These are phyloP conservation scores for Tuber umbilicatum DNA, from an alignment of 495 filamentous ascomycete species.

Conservation along the genomic window DNA sequence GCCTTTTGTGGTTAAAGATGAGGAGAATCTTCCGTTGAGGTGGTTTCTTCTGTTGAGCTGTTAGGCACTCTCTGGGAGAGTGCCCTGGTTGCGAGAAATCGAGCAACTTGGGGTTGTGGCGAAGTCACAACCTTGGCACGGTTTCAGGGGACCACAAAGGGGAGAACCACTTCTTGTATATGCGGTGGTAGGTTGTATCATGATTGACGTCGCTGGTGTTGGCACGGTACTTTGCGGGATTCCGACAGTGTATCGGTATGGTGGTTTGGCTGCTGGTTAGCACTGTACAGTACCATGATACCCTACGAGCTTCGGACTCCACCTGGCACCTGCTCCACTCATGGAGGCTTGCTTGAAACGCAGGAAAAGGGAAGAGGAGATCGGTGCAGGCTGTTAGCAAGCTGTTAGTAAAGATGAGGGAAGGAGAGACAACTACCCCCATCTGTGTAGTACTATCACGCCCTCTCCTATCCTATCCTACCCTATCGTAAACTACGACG, in stretches of 20 bases:
- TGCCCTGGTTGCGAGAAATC: too few species aligned
- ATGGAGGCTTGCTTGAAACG: neutral
- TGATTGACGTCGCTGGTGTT: neutral
- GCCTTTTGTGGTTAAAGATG: too few species aligned
- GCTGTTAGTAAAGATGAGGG: neutral
- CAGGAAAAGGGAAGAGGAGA: neutral
- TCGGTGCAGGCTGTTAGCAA: neutral
- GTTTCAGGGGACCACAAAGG: neutral
- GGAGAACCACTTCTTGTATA: neutral
- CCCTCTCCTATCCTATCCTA: neutral
- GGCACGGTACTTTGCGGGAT: conserved; percentile 5
- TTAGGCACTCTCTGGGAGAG: too few species aligned
- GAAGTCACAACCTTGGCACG: too few species aligned
- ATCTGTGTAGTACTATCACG: neutral
- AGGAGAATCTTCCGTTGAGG: too few species aligned
- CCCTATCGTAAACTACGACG: neutral
- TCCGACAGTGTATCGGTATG: neutral
- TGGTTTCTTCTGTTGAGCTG: too few species aligned
- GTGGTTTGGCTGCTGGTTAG: neutral
- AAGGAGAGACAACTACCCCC: neutral
- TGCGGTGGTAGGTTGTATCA: neutral
- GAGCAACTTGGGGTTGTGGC: too few species aligned
- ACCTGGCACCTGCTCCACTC: neutral
- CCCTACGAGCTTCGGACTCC: neutral
- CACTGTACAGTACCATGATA: neutral